These are phyloP conservation scores for Silybum marianum DNA, from an alignment of 129 eudicot genomes.

Conservation along the genomic window DNA sequence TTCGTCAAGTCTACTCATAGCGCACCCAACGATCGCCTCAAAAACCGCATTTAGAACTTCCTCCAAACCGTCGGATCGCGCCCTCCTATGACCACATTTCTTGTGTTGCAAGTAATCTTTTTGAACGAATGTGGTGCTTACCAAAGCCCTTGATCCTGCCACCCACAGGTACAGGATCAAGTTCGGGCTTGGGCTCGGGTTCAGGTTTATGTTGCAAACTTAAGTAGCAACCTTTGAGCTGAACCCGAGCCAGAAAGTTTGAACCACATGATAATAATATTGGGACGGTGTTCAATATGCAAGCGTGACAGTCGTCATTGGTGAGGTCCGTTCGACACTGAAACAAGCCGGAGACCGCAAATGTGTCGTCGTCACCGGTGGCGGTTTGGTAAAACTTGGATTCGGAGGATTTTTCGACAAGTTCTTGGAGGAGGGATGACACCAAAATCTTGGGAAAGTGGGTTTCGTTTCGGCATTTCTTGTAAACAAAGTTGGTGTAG, in stretches of 20 bases:
- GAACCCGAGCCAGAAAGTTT: conserved; percentile 41
- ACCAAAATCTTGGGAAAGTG: conserved; percentile 24
- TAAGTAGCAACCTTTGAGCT: conserved; percentile 55
- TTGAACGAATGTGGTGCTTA: neutral
- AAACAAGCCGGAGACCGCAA: conserved; percentile 44
- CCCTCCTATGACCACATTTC: conserved; percentile 35
- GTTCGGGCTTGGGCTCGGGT: conserved; percentile 20
- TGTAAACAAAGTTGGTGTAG: conserved; percentile 47
- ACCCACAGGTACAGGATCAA: conserved; percentile 17
- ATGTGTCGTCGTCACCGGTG: conserved; percentile 39
- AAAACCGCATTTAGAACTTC: conserved; percentile 40
- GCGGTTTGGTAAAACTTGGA: conserved; percentile 49
- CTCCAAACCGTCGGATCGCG: conserved; percentile 15
- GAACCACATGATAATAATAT: conserved; percentile 39
- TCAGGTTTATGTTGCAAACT: conserved; percentile 36
- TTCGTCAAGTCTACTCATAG: conserved; percentile 32
- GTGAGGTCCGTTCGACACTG: conserved; percentile 50
- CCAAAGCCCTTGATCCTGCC: conserved; percentile 18
- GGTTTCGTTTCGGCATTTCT: conserved; percentile 40
- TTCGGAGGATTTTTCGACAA: conserved; percentile 35
- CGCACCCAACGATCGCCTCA: conserved; percentile 34
- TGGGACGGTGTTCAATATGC: conserved; percentile 31
- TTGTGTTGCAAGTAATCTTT: conserved; percentile 42
- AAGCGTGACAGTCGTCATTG: conserved; percentile 35
- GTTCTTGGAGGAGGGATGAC: conserved; percentile 45